Conservation (phyloP, 2,329 filamentous ascomycete genomes). For the Hypoxylon sp. region DNA sequence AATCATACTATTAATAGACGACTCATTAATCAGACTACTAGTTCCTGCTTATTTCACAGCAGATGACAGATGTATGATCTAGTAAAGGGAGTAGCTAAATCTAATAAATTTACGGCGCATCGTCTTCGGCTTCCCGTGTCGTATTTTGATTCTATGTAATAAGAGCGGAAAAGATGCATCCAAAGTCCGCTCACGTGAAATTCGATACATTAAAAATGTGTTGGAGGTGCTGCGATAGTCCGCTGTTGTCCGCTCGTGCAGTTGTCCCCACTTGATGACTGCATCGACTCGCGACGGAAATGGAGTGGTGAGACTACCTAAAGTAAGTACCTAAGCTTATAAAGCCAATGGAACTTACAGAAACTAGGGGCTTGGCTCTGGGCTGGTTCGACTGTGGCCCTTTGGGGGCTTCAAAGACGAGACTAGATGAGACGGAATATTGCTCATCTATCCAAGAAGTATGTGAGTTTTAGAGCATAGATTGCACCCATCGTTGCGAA, state of each 20-base stretch:
- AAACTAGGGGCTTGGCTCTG: not conserved
- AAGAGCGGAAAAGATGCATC: not conserved
- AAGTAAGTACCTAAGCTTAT: not conserved
- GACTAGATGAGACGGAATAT: not conserved
- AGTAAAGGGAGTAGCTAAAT: not conserved
- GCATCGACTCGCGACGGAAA: slow-evolving; percentile 8
- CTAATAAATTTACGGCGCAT: not conserved
- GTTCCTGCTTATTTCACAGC: not conserved
- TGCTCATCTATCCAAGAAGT: not conserved
- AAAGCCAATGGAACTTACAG: not conserved
- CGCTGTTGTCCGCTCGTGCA: slow-evolving; percentile 37
- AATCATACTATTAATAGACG: slow-evolving; percentile 5
- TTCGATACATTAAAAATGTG: not conserved
- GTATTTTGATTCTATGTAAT: not conserved
- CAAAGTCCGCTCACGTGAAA: slow-evolving; percentile 41
- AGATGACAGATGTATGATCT: not conserved
- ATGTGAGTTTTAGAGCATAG: not conserved
- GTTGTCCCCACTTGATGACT: slow-evolving; percentile 22
- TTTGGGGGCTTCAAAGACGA: not conserved
- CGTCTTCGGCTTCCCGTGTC: not conserved
- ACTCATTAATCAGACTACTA: slow-evolving; percentile 7
- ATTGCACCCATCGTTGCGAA: not conserved
- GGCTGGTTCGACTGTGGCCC: not conserved
- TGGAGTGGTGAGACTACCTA: not conserved
- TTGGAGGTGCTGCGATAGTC: slow-evolving; percentile 27